A percentile compares a stretch with the other conserved stretches of the same genome.
phyloP scores from a whole-genome alignment of 352 stramenopile species.

The Phytophthora pini region DNA sequence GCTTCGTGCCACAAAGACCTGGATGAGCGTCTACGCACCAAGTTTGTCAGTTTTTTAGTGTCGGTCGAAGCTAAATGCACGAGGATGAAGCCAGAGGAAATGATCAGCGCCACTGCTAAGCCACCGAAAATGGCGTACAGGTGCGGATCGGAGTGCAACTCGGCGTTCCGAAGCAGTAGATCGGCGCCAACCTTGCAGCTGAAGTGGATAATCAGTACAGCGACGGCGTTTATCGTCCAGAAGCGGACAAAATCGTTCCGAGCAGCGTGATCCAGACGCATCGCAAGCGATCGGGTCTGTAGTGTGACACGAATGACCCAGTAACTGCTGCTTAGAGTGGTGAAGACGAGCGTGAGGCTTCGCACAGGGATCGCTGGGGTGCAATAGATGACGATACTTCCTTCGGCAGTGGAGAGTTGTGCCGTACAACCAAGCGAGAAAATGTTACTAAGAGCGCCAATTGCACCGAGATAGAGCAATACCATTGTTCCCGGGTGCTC shows the following conservation, averaged over 20 bases:
- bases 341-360: constrained; percentile 43
- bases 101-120: constrained; percentile 33
- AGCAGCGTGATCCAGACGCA: constrained; percentile 33
- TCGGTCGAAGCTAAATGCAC: constrained; percentile 29
- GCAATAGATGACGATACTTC: constrained; percentile 46
- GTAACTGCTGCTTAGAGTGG: constrained; percentile 46
- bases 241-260: constrained; percentile 35
- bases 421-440: constrained; percentile 47
- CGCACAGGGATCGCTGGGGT: constrained; percentile 37
- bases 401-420: constrained; percentile 30
- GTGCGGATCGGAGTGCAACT: constrained; percentile 44
- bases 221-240: constrained; percentile 23
- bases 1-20: constrained; percentile 9
- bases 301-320: constrained; percentile 47
- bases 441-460: constrained; percentile 52
- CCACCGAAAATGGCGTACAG: constrained; percentile 49
- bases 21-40: constrained; percentile 2
- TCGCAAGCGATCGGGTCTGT: constrained; percentile 34
- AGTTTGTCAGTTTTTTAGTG: constrained; percentile 5
- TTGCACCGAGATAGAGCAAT: constrained; percentile 44
- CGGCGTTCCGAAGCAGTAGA: constrained; percentile 31
- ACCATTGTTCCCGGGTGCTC: constrained; percentile 41
- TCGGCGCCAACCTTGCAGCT: constrained; percentile 35
- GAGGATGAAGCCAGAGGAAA: constrained; percentile 32
- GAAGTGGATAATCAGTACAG: constrained; percentile 38